Conservation (phyloP, 495 filamentous ascomycete species). For the Peziza echinospora region DNA sequence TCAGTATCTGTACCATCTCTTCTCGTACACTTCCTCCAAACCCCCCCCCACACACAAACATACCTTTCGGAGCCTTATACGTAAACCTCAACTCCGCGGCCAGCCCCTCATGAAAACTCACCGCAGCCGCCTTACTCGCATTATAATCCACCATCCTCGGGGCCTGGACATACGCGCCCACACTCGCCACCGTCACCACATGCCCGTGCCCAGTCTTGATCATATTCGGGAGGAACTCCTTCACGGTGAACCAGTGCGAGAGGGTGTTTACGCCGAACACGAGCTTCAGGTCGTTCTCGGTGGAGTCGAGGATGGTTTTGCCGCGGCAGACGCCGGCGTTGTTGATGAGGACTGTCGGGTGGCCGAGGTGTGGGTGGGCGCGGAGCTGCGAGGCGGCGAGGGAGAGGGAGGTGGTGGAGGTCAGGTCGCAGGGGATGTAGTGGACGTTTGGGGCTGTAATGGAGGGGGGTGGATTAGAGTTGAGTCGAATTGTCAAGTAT, state of each 20-base stretch:
- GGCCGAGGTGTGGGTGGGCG: slow-evolving; percentile 31
- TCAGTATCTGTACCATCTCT: not conserved
- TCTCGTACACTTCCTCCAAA: too few species aligned
- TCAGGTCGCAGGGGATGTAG: slow-evolving; percentile 45
- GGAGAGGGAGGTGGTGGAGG: slow-evolving; percentile 28
- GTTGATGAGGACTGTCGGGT: slow-evolving; percentile 52
- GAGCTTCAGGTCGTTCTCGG: slow-evolving; percentile 33
- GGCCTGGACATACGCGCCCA: slow-evolving; percentile 35
- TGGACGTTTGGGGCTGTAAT: slow-evolving; percentile 33
- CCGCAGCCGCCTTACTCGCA: slow-evolving; percentile 42
- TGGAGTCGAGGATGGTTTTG: slow-evolving; percentile 35
- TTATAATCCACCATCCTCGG: slow-evolving; percentile 49
- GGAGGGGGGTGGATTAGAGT: slow-evolving; percentile 14
- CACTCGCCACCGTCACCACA: slow-evolving; percentile 48
- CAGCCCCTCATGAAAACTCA: slow-evolving; percentile 49
- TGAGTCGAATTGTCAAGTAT: not conserved
- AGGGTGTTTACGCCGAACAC: slow-evolving; percentile 55
- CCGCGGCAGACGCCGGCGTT: slow-evolving; percentile 49
- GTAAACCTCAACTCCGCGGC: slow-evolving; percentile 35
- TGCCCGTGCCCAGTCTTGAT: slow-evolving; percentile 44
- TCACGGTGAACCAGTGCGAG: slow-evolving; percentile 40
- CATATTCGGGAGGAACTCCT: slow-evolving; percentile 48
- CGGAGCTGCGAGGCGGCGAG: slow-evolving; percentile 29
- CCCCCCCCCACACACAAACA: slow-evolving; percentile 18
- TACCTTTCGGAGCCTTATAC: slow-evolving; percentile 41